Conservation (phyloP, 1,284 basidiomycete genomes). For the Cutaneotrichosporon sp. region DNA sequence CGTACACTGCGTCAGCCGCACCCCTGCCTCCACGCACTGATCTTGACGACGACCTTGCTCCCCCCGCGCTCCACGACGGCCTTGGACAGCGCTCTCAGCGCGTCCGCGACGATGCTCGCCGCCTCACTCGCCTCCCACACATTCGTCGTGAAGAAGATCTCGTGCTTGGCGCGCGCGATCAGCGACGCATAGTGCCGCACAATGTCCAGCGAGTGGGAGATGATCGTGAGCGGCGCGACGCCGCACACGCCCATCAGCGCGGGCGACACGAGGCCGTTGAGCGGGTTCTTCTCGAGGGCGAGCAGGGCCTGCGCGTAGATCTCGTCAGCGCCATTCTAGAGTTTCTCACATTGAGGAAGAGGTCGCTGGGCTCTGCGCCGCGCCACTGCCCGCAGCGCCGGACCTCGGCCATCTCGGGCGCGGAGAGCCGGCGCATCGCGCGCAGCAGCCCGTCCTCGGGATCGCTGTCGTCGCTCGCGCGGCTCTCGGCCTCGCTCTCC, state of each 20-base stretch:
- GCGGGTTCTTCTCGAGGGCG: slow-evolving; percentile 29
- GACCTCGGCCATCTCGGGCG: slow-evolving; percentile 31
- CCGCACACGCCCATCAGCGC: slow-evolving; percentile 30
- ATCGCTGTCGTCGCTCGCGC: slow-evolving; percentile 17
- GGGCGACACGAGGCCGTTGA: slow-evolving; percentile 38
- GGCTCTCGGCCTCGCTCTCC: not conserved
- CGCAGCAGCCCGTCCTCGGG: slow-evolving; percentile 16
- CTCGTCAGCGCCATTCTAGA: slow-evolving; percentile 24
- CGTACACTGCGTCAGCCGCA: slow-evolving; percentile 24
- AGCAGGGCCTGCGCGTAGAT: slow-evolving; percentile 35
- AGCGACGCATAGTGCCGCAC: slow-evolving; percentile 40
- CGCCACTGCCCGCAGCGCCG: slow-evolving; percentile 33
- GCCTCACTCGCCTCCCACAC: slow-evolving; percentile 40
- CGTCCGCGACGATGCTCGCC: slow-evolving; percentile 32
- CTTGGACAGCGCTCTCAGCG: slow-evolving; percentile 35
- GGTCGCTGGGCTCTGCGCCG: slow-evolving; percentile 25
- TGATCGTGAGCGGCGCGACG: slow-evolving; percentile 36
- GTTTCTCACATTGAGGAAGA: slow-evolving; percentile 26
- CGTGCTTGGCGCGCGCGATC: slow-evolving; percentile 34
- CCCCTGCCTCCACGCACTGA: slow-evolving; percentile 27
- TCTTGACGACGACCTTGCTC: slow-evolving; percentile 38
- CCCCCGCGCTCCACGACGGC: slow-evolving; percentile 31
- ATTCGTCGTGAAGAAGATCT: slow-evolving; percentile 45
- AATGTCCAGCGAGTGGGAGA: slow-evolving; percentile 40
- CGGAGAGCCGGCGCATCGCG: slow-evolving; percentile 9